phyloP scores from a whole-genome alignment of 1,284 basidiomycete genomes.

The Tilletia caries region DNA sequence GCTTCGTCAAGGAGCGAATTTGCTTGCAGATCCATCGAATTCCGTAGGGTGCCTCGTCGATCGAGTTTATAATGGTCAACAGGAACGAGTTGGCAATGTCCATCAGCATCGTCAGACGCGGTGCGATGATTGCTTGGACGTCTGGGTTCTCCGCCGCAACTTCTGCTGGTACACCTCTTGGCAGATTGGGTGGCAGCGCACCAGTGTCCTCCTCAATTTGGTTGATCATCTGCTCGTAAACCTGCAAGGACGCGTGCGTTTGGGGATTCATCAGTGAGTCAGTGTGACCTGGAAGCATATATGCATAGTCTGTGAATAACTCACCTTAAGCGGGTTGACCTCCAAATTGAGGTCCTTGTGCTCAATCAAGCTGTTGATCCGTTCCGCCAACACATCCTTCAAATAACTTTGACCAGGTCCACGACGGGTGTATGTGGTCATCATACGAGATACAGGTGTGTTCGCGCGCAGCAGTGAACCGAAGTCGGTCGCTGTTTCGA shows the following conservation, averaged over 20 bases:
- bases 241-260: slow-evolving; percentile 57
- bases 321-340: slow-evolving; percentile 94
- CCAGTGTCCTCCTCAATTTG: slow-evolving; percentile 97
- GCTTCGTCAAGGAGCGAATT: slow-evolving; percentile 90
- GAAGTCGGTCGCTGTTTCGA: slow-evolving; percentile 96
- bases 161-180: slow-evolving; percentile 86
- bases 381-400: slow-evolving; percentile 90
- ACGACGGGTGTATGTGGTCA: slow-evolving; percentile 98
- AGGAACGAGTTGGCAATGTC: slow-evolving; percentile 97
- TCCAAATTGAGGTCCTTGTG: slow-evolving; percentile 98
- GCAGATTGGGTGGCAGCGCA: slow-evolving; percentile 79
- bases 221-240: slow-evolving; percentile 97
- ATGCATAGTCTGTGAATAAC: slow-evolving; percentile 16
- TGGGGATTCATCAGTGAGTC: too few species aligned
- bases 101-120: slow-evolving; percentile 94
- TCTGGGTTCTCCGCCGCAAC: slow-evolving; percentile 86
- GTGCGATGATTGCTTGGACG: slow-evolving; percentile 94
- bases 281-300: too few species aligned
- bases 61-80: slow-evolving; percentile 93
- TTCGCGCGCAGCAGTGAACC: slow-evolving; percentile 94
- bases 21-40: slow-evolving; percentile 99
- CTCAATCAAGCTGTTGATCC: slow-evolving; percentile 96
- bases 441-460: slow-evolving; percentile 98
- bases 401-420: slow-evolving; percentile 97
- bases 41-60: slow-evolving; percentile 96